Percentiles rank a stretch among this genome's conserved stretches.
Evolutionary conservation across 306 rosid species (phyloP).

Genomic region (Psophocarpus tetragonolobus): DNA sequence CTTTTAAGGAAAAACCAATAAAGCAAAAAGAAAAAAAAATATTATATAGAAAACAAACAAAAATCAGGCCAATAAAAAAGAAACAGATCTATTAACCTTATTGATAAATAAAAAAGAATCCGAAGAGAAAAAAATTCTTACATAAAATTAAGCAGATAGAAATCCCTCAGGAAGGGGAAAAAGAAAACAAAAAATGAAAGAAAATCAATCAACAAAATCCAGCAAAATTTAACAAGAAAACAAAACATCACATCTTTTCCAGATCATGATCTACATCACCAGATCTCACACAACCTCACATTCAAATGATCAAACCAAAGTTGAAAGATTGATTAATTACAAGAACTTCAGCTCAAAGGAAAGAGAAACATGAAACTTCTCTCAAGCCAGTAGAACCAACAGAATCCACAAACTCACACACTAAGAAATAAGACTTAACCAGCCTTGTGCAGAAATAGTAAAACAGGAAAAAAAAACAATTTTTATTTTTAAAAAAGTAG

Average conservation of each 20-base stretch:
- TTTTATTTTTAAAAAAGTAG: neutral
- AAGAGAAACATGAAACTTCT: neutral
- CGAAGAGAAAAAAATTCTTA: neutral
- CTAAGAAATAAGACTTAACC: neutral
- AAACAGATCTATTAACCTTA: constrained; percentile 6
- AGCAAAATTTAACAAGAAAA: neutral
- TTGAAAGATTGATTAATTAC: neutral
- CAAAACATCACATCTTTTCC: constrained; percentile 9
- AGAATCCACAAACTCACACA: constrained; percentile 4
- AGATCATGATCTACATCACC: constrained; percentile 29
- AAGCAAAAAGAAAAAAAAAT: neutral
- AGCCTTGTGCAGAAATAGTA: neutral
- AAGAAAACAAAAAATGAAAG: neutral
- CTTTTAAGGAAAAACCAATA: neutral
- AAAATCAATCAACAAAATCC: neutral
- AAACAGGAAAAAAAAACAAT: neutral
- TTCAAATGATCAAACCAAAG: constrained; percentile 25
- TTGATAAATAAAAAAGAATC: neutral
- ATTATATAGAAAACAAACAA: constrained; percentile 1
- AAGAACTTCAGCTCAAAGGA: neutral
- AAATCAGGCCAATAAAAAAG: neutral
- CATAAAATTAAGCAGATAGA: constrained; percentile 11
- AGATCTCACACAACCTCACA: constrained; percentile 36
- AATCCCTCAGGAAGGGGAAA: neutral
- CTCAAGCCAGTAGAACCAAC: neutral